Conservation (phyloP, 2,329 filamentous ascomycete genomes). For the Monilinia polystroma region DNA sequence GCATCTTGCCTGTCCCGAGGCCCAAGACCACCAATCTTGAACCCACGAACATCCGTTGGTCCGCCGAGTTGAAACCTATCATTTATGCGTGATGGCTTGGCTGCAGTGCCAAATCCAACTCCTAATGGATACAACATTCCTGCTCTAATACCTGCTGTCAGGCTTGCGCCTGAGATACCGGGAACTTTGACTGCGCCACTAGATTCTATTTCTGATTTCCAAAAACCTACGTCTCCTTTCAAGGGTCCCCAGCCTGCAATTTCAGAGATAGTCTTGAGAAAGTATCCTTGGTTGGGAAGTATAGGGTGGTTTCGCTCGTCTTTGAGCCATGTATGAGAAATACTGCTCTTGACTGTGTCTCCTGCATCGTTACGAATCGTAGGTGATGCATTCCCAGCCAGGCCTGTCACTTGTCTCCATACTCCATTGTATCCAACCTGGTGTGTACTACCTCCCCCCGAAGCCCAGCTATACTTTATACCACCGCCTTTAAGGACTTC, state of each 20-base stretch:
- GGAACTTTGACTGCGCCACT: constrained; percentile 71
- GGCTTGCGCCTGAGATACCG: constrained; percentile 63
- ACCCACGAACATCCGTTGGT: constrained; percentile 91
- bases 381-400: constrained; percentile 73
- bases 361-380: constrained; percentile 83
- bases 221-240: constrained; percentile 88
- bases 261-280: constrained; percentile 75
- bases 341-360: constrained; percentile 83
- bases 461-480: constrained; percentile 74
- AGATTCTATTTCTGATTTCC: constrained; percentile 84
- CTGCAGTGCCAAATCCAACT: constrained; percentile 53
- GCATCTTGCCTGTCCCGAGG: constrained; percentile 83
- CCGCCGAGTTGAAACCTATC: constrained; percentile 95
- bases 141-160: constrained; percentile 77
- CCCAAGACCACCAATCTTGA: constrained; percentile 84
- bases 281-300: constrained; percentile 78
- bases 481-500: constrained; percentile 79
- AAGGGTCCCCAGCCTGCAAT: constrained; percentile 84
- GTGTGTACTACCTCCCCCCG: constrained; percentile 63
- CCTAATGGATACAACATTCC: constrained; percentile 83
- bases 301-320: constrained; percentile 84
- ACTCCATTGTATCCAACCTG: constrained; percentile 76
- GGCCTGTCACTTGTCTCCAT: constrained; percentile 85
- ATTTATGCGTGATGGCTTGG: constrained; percentile 75
- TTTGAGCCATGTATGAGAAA: constrained; percentile 76